Percentiles rank a stretch among this genome's conserved stretches.
phyloP scores from a whole-genome alignment of 1,139 yeast genomes.

The Geotrichum candidum region DNA sequence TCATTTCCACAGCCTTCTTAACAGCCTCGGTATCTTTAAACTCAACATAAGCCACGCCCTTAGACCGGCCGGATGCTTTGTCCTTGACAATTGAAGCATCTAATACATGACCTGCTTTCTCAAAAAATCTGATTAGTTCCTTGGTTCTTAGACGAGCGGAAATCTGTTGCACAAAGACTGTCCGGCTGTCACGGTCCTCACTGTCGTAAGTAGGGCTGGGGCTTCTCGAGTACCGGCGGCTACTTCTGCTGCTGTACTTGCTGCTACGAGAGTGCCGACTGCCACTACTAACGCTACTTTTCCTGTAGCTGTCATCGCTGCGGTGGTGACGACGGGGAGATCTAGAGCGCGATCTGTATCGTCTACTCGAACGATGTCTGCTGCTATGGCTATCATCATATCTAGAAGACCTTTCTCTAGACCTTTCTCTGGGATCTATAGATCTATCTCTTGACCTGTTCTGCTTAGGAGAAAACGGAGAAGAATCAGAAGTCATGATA shows the following conservation, averaged over 20 bases:
- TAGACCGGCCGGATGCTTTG: constrained; percentile 34
- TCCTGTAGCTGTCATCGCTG: not conserved
- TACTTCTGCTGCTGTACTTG: not conserved
- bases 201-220: constrained; percentile 4
- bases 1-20: constrained; percentile 32
- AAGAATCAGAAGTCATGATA: not conserved
- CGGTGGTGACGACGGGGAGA: not conserved
- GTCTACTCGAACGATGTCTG: not conserved
- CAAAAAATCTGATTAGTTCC: constrained; percentile 35
- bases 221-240: not conserved
- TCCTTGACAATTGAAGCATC: constrained; percentile 39
- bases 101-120: constrained; percentile 34
- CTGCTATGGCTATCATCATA: not conserved
- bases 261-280: not conserved
- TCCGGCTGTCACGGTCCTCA: constrained; percentile 33
- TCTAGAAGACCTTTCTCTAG: not conserved
- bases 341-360: not conserved
- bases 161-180: constrained; percentile 38
- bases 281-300: not conserved
- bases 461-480: not conserved
- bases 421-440: not conserved
- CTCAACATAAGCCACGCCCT: constrained; percentile 39
- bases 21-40: constrained; percentile 33
- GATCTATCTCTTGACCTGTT: not conserved
- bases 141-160: constrained; percentile 34